A percentile compares a stretch with the other conserved stretches of the same genome.
phyloP scores from a whole-genome alignment of 2,329 filamentous ascomycete genomes.

The Neurospora sp. region DNA sequence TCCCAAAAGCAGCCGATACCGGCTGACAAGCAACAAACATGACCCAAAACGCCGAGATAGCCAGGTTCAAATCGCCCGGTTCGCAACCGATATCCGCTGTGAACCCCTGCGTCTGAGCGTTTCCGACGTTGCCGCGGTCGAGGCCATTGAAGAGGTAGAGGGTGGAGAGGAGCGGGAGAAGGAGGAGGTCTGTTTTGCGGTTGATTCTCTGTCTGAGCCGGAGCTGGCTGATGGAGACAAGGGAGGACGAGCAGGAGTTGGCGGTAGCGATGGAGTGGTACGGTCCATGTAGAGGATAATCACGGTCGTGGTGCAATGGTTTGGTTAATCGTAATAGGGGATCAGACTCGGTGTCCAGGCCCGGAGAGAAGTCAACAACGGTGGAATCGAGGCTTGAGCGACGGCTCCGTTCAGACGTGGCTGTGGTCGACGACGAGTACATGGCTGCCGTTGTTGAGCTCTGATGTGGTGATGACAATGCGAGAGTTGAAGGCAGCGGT shows the following conservation, averaged over 20 bases:
- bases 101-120: conserved; percentile 34
- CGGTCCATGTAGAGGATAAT: background rate
- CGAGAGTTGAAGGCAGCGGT: background rate
- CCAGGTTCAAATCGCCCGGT: conserved; percentile 43
- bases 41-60: conserved; percentile 47
- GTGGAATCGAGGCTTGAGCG: background rate
- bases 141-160: conserved; percentile 32
- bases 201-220: conserved; percentile 16
- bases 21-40: conserved; percentile 51
- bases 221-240: background rate
- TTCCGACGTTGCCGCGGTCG: conserved; percentile 31
- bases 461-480: background rate
- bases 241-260: background rate
- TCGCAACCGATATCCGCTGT: conserved; percentile 43
- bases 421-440: background rate
- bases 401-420: background rate
- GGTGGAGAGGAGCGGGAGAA: conserved; percentile 29
- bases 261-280: background rate
- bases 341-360: background rate
- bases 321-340: background rate
- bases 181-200: conserved; percentile 26
- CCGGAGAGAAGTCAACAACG: background rate
- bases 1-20: conserved; percentile 35
- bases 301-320: background rate
- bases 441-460: background rate